phyloP scores from a whole-genome alignment of 257 asterid species.

The Osmanthus fragrans region DNA sequence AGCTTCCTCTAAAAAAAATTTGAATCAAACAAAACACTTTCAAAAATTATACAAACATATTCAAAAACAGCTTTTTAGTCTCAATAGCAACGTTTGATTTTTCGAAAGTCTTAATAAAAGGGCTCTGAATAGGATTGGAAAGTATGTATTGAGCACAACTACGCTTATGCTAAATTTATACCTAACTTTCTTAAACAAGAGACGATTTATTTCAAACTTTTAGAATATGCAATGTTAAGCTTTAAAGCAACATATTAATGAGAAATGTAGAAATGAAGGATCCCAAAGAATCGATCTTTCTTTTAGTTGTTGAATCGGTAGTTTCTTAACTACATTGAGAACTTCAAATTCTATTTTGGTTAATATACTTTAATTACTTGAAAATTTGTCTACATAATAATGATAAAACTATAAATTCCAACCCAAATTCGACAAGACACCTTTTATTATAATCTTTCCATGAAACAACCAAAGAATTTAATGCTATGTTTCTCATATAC shows the following conservation, averaged over 20 bases:
- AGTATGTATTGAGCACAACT: background rate
- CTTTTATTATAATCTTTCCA: slow-evolving; percentile 28
- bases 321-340: slow-evolving; percentile 8
- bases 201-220: background rate
- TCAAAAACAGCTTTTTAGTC: too few relatives aligned
- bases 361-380: slow-evolving; percentile 8
- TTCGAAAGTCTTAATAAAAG: too few relatives aligned
- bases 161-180: too few relatives aligned
- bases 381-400: slow-evolving; percentile 19
- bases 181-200: too few relatives aligned
- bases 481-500: slow-evolving; percentile 22
- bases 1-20: too few relatives aligned
- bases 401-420: slow-evolving; percentile 23
- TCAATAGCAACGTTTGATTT: too few relatives aligned
- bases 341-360: slow-evolving; percentile 13
- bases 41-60: too few relatives aligned
- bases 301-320: background rate
- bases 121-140: too few relatives aligned
- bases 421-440: slow-evolving; percentile 34
- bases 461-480: slow-evolving; percentile 34
- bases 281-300: too few relatives aligned
- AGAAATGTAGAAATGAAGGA: background rate
- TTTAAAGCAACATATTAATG: slow-evolving; percentile 6
- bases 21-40: too few relatives aligned
- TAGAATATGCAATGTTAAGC: background rate